phyloP scores from a whole-genome alignment of 2,329 filamentous ascomycete genomes.

The Neopestalotiopsis sp. region DNA sequence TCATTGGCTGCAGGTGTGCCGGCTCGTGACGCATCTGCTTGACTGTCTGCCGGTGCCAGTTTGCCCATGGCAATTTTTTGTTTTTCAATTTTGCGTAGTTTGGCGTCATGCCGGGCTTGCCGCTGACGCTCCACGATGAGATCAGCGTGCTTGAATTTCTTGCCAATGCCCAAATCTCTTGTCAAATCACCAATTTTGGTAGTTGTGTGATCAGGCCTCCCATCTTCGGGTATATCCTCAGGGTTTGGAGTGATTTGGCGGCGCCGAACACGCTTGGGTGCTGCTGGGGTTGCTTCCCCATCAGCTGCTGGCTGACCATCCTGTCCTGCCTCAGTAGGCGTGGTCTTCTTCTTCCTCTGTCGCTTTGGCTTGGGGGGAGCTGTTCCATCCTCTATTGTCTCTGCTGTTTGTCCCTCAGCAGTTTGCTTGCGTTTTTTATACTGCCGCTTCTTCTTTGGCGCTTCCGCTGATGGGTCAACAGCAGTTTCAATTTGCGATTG shows the following conservation, averaged over 20 bases:
- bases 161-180: slow-evolving; percentile 72
- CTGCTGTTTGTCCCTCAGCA: slow-evolving; percentile 24
- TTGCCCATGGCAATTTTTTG: slow-evolving; percentile 37
- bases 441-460: slow-evolving; percentile 29
- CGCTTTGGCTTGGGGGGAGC: slow-evolving; percentile 39
- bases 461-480: background rate
- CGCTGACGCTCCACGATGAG: slow-evolving; percentile 73
- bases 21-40: slow-evolving; percentile 25
- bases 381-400: slow-evolving; percentile 14
- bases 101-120: slow-evolving; percentile 39
- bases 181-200: slow-evolving; percentile 78
- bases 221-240: slow-evolving; percentile 63
- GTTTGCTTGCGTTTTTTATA: slow-evolving; percentile 33
- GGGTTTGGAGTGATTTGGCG: slow-evolving; percentile 60
- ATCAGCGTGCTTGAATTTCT: slow-evolving; percentile 76
- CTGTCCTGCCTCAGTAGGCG: slow-evolving; percentile 23
- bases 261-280: slow-evolving; percentile 29
- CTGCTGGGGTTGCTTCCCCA: slow-evolving; percentile 29
- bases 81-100: slow-evolving; percentile 47
- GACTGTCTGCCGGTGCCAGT: slow-evolving; percentile 24
- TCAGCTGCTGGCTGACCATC: slow-evolving; percentile 29
- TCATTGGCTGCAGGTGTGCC: slow-evolving; percentile 31
- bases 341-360: slow-evolving; percentile 31
- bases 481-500: slow-evolving; percentile 5
- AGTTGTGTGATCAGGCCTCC: slow-evolving; percentile 67